Percentiles rank a stretch among this genome's conserved stretches.
phyloP scores from a whole-genome alignment of 2,329 filamentous ascomycete species.

The Dactylellina parvicollis region DNA sequence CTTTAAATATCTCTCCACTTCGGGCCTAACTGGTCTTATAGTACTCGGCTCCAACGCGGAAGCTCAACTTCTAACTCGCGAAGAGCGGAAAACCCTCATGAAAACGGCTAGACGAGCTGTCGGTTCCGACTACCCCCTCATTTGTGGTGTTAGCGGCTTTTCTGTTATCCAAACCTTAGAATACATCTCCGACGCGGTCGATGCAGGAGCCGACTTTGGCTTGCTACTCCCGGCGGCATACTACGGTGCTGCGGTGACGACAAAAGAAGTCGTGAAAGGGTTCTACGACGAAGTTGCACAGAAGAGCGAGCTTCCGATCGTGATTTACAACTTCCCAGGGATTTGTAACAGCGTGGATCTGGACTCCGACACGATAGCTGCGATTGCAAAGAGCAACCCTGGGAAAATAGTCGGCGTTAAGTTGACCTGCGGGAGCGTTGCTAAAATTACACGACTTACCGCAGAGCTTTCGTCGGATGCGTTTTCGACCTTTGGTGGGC shows the following conservation, averaged over 20 bases:
- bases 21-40: conserved; percentile 67
- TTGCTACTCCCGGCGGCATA: conserved; percentile 73
- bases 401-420: conserved; percentile 72
- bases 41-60: conserved; percentile 69
- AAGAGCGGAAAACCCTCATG: conserved; percentile 70
- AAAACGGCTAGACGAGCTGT: conserved; percentile 67
- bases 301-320: conserved; percentile 67
- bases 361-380: conserved; percentile 71
- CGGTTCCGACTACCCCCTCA: conserved; percentile 68
- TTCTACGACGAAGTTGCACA: conserved; percentile 71
- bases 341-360: conserved; percentile 76
- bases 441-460: conserved; percentile 69
- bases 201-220: conserved; percentile 71
- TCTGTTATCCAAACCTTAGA: conserved; percentile 73
- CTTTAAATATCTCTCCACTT: conserved; percentile 66
- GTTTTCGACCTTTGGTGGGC: conserved; percentile 77
- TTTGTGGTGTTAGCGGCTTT: conserved; percentile 73
- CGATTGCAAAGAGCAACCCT: conserved; percentile 65
- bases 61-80: conserved; percentile 69
- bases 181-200: conserved; percentile 69
- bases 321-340: conserved; percentile 75
- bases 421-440: conserved; percentile 72
- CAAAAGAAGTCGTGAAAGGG: conserved; percentile 67
- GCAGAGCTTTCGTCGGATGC: conserved; percentile 66
- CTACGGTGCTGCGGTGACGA: conserved; percentile 71